These are phyloP conservation scores for Tephrocybe sp. DNA, from an alignment of 768 basidiomycete species.

Conservation along the genomic window DNA sequence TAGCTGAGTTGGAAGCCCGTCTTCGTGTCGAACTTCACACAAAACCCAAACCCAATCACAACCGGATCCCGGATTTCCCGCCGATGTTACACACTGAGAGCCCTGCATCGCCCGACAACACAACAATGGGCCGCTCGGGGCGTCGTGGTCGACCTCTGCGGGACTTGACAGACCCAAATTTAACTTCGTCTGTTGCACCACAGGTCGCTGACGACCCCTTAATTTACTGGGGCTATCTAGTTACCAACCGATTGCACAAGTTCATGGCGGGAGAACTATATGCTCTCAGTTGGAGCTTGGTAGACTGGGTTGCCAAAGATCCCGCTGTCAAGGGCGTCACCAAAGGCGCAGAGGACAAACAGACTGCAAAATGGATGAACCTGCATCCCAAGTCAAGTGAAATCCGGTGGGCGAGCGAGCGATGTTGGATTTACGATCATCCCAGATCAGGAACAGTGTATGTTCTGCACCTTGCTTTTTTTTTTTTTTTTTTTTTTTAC, in stretches of 20 bases:
- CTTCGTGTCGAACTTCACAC: constrained; percentile 72
- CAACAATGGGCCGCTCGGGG: background rate
- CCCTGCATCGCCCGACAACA: constrained; percentile 3
- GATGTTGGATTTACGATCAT: constrained; percentile 98
- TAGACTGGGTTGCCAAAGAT: constrained; percentile 83
- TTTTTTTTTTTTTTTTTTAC: constrained; percentile 1
- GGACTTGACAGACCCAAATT: background rate
- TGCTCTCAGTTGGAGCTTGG: constrained; percentile 84
- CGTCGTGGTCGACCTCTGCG: background rate
- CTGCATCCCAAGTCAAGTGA: constrained; percentile 75
- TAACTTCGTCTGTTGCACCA: constrained; percentile 5
- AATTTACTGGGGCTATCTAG: constrained; percentile 87
- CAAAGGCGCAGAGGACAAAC: constrained; percentile 90
- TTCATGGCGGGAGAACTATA: constrained; percentile 98
- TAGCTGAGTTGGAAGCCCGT: constrained; percentile 91
- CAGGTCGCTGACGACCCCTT: constrained; percentile 53
- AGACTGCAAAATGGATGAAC: constrained; percentile 89
- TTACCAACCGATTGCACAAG: constrained; percentile 80
- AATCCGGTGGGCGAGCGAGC: constrained; percentile 88
- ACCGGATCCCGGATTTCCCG: constrained; percentile 14
- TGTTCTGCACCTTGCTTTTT: constrained; percentile 26
- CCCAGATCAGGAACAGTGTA: constrained; percentile 92
- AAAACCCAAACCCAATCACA: constrained; percentile 25
- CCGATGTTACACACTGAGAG: constrained; percentile 7
- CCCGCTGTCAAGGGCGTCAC: constrained; percentile 61